phyloP scores from a whole-genome alignment of 345 rosid genomes.

The Angophora floribunda region DNA sequence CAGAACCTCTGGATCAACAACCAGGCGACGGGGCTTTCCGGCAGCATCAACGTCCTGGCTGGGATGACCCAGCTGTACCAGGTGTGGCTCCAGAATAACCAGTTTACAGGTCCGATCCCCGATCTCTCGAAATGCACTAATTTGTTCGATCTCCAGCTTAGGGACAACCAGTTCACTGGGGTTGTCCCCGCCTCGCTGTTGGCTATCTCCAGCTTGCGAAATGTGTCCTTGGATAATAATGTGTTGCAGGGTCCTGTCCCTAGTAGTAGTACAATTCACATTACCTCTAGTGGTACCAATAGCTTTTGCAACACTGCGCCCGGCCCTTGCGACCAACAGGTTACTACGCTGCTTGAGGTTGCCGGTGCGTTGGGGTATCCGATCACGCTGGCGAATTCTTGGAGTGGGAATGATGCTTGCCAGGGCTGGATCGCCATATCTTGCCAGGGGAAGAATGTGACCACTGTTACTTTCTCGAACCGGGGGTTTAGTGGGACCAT shows the following conservation, averaged over 20 bases:
- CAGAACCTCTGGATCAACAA: conserved; percentile 61
- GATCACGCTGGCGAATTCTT: conserved; percentile 35
- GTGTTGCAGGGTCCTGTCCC: conserved; percentile 73
- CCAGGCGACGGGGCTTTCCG: conserved; percentile 46
- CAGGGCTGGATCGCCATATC: conserved; percentile 36
- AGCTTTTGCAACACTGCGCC: conserved; percentile 32
- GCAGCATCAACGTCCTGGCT: conserved; percentile 48
- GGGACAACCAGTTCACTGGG: conserved; percentile 73
- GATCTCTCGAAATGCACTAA: conserved; percentile 46
- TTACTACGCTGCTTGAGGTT: conserved; percentile 42
- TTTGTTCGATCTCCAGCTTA: conserved; percentile 60
- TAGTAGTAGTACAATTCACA: conserved; percentile 10
- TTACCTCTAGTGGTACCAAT: conserved; percentile 9
- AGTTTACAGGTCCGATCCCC: conserved; percentile 64
- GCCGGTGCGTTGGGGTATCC: conserved; percentile 71
- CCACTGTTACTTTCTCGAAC: conserved; percentile 33
- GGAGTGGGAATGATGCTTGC: conserved; percentile 75
- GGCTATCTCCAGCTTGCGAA: conserved; percentile 21
- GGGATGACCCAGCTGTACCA: conserved; percentile 40
- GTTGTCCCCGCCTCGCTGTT: conserved; percentile 34
- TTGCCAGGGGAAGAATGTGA: conserved; percentile 38
- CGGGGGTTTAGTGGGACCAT: conserved; percentile 41
- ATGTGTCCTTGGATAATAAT: conserved; percentile 51
- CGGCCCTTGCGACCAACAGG: conserved; percentile 44
- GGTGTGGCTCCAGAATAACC: conserved; percentile 70